Evolutionary conservation across 768 basidiomycete species (phyloP).

Genomic region (Infundibulicybe gibba): DNA sequence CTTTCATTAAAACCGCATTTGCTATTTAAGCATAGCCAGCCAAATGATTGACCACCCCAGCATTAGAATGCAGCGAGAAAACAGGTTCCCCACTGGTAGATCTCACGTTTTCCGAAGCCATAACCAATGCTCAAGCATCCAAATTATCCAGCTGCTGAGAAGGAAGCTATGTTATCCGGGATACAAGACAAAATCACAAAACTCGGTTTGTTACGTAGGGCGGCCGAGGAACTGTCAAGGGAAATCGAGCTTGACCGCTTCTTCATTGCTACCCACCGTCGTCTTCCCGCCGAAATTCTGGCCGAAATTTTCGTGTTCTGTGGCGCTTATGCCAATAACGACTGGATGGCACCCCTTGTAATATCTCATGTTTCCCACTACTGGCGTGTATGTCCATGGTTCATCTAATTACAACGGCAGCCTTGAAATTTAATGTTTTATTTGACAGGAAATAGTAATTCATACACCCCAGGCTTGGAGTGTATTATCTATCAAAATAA

Average conservation of each 20-base stretch:
- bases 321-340: background rate
- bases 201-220: constrained; percentile 3
- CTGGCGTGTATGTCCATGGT: constrained; percentile 7
- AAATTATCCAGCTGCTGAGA: background rate
- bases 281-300: constrained; percentile 5
- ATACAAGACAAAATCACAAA: constrained; percentile 1
- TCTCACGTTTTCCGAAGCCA: no score
- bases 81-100: no score
- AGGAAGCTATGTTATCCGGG: background rate
- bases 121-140: no score
- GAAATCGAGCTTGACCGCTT: constrained; percentile 5
- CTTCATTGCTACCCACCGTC: constrained; percentile 8
- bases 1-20: no score
- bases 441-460: no score
- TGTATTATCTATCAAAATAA: no score
- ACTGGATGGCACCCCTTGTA: constrained; percentile 6
- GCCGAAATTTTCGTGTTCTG: constrained; percentile 6
- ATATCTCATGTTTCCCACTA: constrained; percentile 8
- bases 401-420: no score
- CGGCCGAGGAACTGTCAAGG: constrained; percentile 4
- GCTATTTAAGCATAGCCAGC: no score
- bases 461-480: no score
- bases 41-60: no score
- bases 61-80: no score
- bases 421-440: no score